Evolutionary conservation across 768 basidiomycete genomes (phyloP), one percentile per base, ranked within the genome.

Genomic region (Agrocybe praecox): DNA sequence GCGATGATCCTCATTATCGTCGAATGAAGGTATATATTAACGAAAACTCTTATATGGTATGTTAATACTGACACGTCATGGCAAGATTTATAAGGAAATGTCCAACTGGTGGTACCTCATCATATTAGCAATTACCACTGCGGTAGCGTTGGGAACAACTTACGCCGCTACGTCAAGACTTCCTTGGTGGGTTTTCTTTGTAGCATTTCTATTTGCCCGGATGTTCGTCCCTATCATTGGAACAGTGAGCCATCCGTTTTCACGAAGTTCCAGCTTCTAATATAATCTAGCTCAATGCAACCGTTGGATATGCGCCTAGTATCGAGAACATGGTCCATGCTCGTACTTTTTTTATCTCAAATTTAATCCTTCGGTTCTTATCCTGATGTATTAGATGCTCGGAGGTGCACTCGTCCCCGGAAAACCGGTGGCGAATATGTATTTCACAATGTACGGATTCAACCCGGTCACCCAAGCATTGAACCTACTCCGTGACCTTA

Each of bases 401-500:
- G 81, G 76, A 11, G 77, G 75, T 1, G 72, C 66, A 29, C 69
- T 80, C 52, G 76, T 77, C 57, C 80, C 76, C 2, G 82, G 76
- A 50, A 76, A 73, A 53, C 76, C 67, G 33, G 73, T 80, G 29
- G 80, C 82, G 10, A 85, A 80, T 67, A 79, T 81, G 78, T 77
- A 74, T 57, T 70, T 67, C 57, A 71, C 72, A 0, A 67, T 75
- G 42, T 73, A 74, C 55, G 83, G 80, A 18, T 76, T 64, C 52
- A 74, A 81, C 49, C 78, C 80, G 8, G 70, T 77, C 42, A 64
- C 70, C 18, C 82, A 85, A 66, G 79, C 80, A 29, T 65, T 67
- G 44, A 70, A 77, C 2, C 70, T 86, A 14, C 76, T 84, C 24
- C 75, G 81, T 23, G 85, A 86, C 60, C 72, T 86, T 19, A 87